Percentiles rank a stretch among this genome's conserved stretches.
These are phyloP conservation scores for Picea abies DNA, from an alignment of 83 land plant species.

Conservation along the genomic window DNA sequence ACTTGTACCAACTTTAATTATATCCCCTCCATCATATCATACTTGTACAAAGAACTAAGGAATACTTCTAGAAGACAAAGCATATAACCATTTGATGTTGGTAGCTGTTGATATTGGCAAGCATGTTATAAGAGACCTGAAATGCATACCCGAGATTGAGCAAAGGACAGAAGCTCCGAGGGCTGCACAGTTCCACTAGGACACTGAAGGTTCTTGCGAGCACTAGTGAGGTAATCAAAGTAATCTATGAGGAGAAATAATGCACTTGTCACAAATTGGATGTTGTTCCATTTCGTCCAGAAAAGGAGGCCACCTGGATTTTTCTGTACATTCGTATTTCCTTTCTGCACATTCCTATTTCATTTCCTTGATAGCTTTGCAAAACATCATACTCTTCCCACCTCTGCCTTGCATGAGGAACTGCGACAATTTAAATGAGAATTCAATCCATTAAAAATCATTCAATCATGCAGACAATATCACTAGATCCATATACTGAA, in stretches of 20 bases:
- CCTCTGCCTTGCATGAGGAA: slow-evolving; percentile 58
- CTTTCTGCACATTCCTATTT: slow-evolving; percentile 67
- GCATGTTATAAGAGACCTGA: background rate
- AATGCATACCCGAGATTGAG: slow-evolving; percentile 70
- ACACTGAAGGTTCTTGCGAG: slow-evolving; percentile 38
- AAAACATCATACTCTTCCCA: slow-evolving; percentile 33
- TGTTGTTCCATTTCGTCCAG: slow-evolving; percentile 85
- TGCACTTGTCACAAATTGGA: slow-evolving; percentile 89
- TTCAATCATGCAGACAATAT: background rate
- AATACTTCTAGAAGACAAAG: no score
- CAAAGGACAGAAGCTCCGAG: slow-evolving; percentile 62
- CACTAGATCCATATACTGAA: background rate
- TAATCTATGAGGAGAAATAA: slow-evolving; percentile 26
- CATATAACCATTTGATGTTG: no score
- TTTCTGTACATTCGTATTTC: slow-evolving; percentile 57
- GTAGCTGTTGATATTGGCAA: no score
- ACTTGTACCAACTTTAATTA: no score
- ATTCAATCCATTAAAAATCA: background rate
- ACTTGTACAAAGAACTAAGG: no score
- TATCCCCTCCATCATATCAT: no score
- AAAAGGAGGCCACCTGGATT: slow-evolving; percentile 89
- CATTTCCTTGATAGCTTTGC: slow-evolving; percentile 52
- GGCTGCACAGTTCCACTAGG: slow-evolving; percentile 42
- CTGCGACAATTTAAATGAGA: background rate
- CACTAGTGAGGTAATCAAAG: slow-evolving; percentile 71